Evolutionary conservation across 305 asterid genomes (phyloP), one percentile per base, ranked within the genome.

Genomic region (Fraxinus xanthoxyloides): DNA sequence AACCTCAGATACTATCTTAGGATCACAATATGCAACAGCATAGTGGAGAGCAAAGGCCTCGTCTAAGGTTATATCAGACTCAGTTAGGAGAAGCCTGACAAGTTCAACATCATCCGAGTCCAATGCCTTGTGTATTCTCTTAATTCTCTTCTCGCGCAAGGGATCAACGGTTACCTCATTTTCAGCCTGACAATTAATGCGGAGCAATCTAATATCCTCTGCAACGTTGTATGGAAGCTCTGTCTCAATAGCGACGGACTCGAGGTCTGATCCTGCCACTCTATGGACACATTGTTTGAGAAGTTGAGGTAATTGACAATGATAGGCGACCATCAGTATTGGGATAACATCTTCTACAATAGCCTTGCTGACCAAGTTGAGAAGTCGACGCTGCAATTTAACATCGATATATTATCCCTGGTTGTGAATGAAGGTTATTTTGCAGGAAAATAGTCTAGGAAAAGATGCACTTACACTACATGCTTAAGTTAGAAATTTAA

Each of bases 61-160:
- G 48, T 92, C 93, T 81, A 92, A 81, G 56, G 92, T 90, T 80
- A 88, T 81, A 34, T 89, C 87, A 7, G 97, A 92, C 88, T 91
- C 97, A 0, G 85, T 78, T 10, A 92, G 85, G 19, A 92, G 90
- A 79, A 91, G 91, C 48, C 85, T 83, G 76, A 92, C 91, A 34
- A 92, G 94, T 78, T 91, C 97, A 21, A 91, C 79, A 77, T 92
- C 97, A 31, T 92, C 94, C 3, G 93, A 92, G 82, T 92, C 97
- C 59, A 92, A 76, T 15, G 97, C 97, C 87, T 80, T 90, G 76
- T 87, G 89, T 77, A 92, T 88, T 84, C 93, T 86, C 86, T 83
- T 88, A 5, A 87, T 85, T 56, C 88, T 86, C 84, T 90, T 90
- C 87, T 86, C 93, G 17, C 30, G 90, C 82, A 82, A 76, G 30